These are phyloP conservation scores for Aspergillus ruber DNA, from an alignment of 2,329 filamentous ascomycete species.

Conservation along the genomic window DNA sequence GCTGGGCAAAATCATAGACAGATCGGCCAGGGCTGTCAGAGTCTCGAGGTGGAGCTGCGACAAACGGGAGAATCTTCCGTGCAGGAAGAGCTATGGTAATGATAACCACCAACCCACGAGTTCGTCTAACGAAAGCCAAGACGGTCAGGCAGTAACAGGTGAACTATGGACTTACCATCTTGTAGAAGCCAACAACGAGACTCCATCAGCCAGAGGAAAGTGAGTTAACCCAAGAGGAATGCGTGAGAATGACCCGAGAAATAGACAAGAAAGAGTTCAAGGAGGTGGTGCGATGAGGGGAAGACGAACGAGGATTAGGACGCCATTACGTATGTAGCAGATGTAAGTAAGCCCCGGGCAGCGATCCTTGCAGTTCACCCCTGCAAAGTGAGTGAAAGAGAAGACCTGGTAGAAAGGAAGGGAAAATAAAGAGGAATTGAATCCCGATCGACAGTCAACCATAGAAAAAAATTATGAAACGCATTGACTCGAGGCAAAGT, in stretches of 20 bases:
- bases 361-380: constrained; percentile 2
- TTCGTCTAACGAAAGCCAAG: background rate
- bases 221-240: constrained; percentile 2
- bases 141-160: background rate
- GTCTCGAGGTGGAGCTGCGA: background rate
- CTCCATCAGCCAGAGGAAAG: constrained; percentile 20
- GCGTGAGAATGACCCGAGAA: constrained; percentile 3
- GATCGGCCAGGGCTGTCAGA: background rate
- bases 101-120: background rate
- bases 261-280: constrained; percentile 1
- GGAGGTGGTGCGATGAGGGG: background rate
- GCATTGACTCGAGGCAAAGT: background rate
- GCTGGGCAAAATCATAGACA: background rate
- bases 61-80: background rate
- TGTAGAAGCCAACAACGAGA: constrained; percentile 17
- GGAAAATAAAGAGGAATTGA: background rate
- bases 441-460: constrained; percentile 4
- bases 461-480: constrained; percentile 3
- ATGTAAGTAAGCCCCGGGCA: background rate
- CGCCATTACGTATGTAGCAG: background rate
- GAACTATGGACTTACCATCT: constrained; percentile 27
- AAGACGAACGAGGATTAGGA: background rate
- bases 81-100: background rate
- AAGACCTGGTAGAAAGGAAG: background rate
- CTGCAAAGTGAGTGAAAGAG: background rate